Conservation (phyloP, 495 filamentous ascomycete genomes). For the Aspergillus diversus region DNA sequence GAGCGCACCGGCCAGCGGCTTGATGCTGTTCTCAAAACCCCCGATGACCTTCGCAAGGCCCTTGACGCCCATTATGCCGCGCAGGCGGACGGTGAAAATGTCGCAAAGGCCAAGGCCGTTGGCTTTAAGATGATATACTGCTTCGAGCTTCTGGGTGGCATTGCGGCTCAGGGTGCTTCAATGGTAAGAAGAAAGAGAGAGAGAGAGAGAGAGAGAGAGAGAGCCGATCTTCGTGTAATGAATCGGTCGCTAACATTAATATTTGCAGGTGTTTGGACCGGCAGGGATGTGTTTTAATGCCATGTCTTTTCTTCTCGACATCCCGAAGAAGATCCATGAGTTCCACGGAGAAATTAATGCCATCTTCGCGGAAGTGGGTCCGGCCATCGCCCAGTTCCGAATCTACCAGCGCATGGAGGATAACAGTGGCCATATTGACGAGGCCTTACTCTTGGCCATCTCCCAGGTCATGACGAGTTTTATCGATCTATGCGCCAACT, state of each 20-base stretch:
- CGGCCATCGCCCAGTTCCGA: constrained; percentile 27
- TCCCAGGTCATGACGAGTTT: constrained; percentile 32
- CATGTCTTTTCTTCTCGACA: constrained; percentile 28
- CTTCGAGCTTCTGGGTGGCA: constrained; percentile 28
- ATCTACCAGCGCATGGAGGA: constrained; percentile 34
- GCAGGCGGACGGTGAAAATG: constrained; percentile 7
- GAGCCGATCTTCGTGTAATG: no score
- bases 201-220: no score
- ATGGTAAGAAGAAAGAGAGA: constrained; percentile 11
- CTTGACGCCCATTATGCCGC: constrained; percentile 15
- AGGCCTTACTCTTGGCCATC: constrained; percentile 23
- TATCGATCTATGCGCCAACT: constrained; percentile 30
- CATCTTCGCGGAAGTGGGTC: constrained; percentile 28
- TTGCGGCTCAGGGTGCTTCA: constrained; percentile 27
- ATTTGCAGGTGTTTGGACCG: constrained; percentile 20
- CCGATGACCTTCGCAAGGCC: constrained; percentile 17
- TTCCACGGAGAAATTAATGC: constrained; percentile 29
- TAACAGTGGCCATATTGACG: constrained; percentile 20
- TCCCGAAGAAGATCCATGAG: constrained; percentile 28
- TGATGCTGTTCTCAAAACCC: constrained; percentile 4
- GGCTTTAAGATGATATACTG: constrained; percentile 28
- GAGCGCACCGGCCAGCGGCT: constrained; percentile 19
- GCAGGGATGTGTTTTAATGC: constrained; percentile 32
- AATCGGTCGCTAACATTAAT: background rate
- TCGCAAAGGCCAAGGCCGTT: constrained; percentile 14